Conservation (phyloP, 495 filamentous ascomycete genomes). For the Neurospora africana region DNA sequence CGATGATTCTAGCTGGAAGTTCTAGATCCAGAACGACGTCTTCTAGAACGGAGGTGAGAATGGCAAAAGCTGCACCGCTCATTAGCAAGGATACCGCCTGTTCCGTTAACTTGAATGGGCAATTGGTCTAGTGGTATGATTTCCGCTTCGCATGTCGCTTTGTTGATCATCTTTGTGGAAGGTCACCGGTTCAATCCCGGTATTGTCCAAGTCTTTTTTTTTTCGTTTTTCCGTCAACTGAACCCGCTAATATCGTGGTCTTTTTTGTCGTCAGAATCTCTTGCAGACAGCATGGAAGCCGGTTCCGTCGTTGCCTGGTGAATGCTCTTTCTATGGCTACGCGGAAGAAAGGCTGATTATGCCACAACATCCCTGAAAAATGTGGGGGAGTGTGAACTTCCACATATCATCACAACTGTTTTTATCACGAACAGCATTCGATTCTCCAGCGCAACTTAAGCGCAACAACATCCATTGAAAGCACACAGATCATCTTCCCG, state of each 20-base stretch:
- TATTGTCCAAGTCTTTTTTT: conserved; percentile 1
- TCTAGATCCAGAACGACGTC: neutral
- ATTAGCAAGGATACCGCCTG: neutral
- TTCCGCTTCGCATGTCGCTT: conserved; percentile 9
- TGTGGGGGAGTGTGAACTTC: neutral
- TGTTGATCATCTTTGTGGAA: conserved; percentile 5
- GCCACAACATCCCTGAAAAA: neutral
- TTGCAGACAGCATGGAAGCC: neutral
- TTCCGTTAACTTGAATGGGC: neutral
- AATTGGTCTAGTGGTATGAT: conserved; percentile 16
- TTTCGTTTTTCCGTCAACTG: neutral
- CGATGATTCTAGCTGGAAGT: neutral
- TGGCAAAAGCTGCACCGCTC: neutral
- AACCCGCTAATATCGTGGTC: neutral
- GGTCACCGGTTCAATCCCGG: conserved; percentile 13
- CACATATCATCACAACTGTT: neutral
- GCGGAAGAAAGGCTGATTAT: neutral
- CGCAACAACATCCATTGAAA: neutral
- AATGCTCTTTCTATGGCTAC: neutral
- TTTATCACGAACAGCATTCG: neutral
- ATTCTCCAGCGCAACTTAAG: neutral
- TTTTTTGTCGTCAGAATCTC: neutral
- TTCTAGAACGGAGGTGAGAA: neutral
- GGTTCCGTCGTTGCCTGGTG: neutral
- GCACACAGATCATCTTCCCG: neutral